phyloP scores from a whole-genome alignment of 306 rosid genomes.

The Casuarina glauca region DNA sequence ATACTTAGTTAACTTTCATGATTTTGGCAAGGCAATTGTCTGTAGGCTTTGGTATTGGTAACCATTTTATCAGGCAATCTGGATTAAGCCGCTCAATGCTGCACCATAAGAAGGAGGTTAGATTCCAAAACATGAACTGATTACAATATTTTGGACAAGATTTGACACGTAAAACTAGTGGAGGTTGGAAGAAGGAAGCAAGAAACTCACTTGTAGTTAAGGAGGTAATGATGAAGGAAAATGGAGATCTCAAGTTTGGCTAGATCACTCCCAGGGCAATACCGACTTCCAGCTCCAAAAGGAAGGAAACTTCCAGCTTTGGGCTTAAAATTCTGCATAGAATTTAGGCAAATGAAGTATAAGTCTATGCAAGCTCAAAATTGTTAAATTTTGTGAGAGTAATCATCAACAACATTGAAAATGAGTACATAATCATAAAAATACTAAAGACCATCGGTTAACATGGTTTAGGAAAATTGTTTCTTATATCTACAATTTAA shows the following conservation, averaged over 20 bases:
- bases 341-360: background rate
- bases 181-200: background rate
- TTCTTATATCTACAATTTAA: background rate
- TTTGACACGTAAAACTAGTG: background rate
- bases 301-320: slow-evolving; percentile 64
- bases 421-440: no score
- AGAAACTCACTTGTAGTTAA: slow-evolving; percentile 41
- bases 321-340: slow-evolving; percentile 43
- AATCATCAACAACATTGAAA: no score
- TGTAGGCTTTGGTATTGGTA: slow-evolving; percentile 52
- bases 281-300: slow-evolving; percentile 59
- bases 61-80: slow-evolving; percentile 34
- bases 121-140: background rate
- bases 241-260: slow-evolving; percentile 43
- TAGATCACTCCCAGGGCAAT: slow-evolving; percentile 61
- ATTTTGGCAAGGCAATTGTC: slow-evolving; percentile 67
- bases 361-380: background rate
- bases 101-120: slow-evolving; percentile 3
- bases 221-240: slow-evolving; percentile 51
- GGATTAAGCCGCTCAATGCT: slow-evolving; percentile 60
- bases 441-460: no score
- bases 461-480: no score
- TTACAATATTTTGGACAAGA: background rate
- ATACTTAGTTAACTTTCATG: slow-evolving; percentile 28
- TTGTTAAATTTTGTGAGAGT: no score